Conservation (phyloP, 2,329 filamentous ascomycete species). For the Fusarium anthophilum region DNA sequence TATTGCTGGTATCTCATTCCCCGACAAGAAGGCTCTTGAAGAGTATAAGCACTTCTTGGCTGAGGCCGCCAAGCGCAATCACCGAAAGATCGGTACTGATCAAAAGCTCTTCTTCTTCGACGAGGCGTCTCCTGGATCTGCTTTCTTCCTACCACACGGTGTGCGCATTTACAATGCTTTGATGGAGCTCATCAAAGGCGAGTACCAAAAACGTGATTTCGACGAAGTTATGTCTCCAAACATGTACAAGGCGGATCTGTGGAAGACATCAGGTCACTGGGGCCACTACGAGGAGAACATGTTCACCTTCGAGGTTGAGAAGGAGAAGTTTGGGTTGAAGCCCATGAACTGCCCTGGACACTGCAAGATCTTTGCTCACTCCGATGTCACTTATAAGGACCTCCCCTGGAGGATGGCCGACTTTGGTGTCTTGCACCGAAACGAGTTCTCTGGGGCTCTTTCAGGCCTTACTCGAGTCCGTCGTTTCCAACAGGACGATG, state of each 20-base stretch:
- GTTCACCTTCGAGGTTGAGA: conserved; percentile 79
- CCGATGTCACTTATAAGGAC: conserved; percentile 84
- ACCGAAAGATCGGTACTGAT: conserved; percentile 91
- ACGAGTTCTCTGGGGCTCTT: conserved; percentile 92
- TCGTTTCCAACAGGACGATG: conserved; percentile 95
- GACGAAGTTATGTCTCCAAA: conserved; percentile 93
- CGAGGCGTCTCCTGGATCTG: conserved; percentile 89
- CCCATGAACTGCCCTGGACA: conserved; percentile 99
- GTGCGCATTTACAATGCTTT: conserved; percentile 93
- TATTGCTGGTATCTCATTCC: conserved; percentile 94
- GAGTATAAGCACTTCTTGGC: conserved; percentile 96
- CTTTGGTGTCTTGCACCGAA: conserved; percentile 94
- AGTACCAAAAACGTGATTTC: conserved; percentile 95
- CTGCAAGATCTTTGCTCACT: conserved; percentile 85
- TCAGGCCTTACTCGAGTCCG: conserved; percentile 91
- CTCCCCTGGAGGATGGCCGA: conserved; percentile 93
- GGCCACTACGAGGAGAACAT: conserved; percentile 88
- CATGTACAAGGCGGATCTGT: conserved; percentile 93
- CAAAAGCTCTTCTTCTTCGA: conserved; percentile 99
- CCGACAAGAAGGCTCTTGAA: conserved; percentile 93
- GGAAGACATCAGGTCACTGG: conserved; percentile 97
- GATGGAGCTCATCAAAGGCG: conserved; percentile 79
- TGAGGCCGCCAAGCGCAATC: conserved; percentile 97
- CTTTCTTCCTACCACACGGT: conserved; percentile 92
- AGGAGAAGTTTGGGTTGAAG: conserved; percentile 78